Evolutionary conservation across 495 filamentous ascomycete genomes (phyloP).

Genomic region (Choiromyces venosus): DNA sequence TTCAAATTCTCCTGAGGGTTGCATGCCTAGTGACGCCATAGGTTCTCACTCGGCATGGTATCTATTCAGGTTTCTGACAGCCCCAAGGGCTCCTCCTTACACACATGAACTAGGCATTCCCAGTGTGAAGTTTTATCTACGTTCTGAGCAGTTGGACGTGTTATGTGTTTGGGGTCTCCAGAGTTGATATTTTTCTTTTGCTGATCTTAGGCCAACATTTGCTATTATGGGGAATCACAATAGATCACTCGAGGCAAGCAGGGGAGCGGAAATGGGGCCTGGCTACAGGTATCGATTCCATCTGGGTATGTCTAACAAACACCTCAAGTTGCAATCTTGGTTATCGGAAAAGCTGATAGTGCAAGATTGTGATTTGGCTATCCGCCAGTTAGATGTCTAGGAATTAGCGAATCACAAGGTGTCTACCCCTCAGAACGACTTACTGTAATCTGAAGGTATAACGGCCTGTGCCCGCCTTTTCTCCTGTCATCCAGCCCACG

Average conservation of each 20-base stretch:
- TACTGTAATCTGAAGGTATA: neutral
- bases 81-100: neutral
- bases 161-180: neutral
- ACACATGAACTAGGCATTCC: neutral
- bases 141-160: neutral
- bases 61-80: neutral
- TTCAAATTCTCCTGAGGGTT: neutral
- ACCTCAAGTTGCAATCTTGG: neutral
- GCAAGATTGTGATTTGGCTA: neutral
- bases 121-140: neutral
- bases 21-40: neutral
- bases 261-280: neutral
- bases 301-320: neutral
- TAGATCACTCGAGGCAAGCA: neutral
- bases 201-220: neutral
- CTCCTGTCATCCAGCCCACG: neutral
- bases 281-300: neutral
- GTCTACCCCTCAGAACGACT: neutral
- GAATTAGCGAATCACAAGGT: neutral
- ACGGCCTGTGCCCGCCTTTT: neutral
- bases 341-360: neutral
- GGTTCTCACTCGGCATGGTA: neutral
- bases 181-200: neutral
- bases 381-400: neutral
- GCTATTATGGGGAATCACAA: neutral